phyloP scores from a whole-genome alignment of 2,329 filamentous ascomycete genomes.

The Cladosporium velox region DNA sequence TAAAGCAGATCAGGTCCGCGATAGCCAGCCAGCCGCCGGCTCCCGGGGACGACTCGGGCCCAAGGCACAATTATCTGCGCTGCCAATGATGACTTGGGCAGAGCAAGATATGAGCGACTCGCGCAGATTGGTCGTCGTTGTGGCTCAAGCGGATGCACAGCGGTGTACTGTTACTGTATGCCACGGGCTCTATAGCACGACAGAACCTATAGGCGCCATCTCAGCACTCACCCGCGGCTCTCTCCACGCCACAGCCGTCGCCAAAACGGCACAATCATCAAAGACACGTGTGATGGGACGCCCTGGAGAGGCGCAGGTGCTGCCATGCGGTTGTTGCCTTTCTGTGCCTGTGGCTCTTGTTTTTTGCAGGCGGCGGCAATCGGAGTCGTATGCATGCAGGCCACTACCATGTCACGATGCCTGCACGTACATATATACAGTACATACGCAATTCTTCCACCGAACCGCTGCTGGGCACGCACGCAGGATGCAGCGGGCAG shows the following conservation, averaged over 20 bases:
- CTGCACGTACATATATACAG: not conserved
- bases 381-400: not conserved
- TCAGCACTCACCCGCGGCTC: conserved; percentile 15
- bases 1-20: not conserved
- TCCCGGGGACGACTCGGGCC: not conserved
- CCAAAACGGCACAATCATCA: conserved; percentile 10
- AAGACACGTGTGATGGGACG: conserved; percentile 13
- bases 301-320: not conserved
- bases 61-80: not conserved
- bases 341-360: not conserved
- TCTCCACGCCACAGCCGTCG: conserved; percentile 14
- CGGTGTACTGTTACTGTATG: conserved; percentile 7
- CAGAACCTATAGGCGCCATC: conserved; percentile 7
- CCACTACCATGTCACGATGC: not conserved
- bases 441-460: not conserved
- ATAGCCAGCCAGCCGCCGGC: not conserved
- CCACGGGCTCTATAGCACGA: not conserved
- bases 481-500: not conserved
- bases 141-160: conserved; percentile 1
- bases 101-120: not conserved
- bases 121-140: conserved; percentile 1
- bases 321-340: not conserved
- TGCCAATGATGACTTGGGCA: not conserved
- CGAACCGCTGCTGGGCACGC: not conserved
- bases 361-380: not conserved